Base-by-base conservation (phyloP, 2,329 filamentous ascomycete genomes). In the Aureobasidium sp. region DNA sequence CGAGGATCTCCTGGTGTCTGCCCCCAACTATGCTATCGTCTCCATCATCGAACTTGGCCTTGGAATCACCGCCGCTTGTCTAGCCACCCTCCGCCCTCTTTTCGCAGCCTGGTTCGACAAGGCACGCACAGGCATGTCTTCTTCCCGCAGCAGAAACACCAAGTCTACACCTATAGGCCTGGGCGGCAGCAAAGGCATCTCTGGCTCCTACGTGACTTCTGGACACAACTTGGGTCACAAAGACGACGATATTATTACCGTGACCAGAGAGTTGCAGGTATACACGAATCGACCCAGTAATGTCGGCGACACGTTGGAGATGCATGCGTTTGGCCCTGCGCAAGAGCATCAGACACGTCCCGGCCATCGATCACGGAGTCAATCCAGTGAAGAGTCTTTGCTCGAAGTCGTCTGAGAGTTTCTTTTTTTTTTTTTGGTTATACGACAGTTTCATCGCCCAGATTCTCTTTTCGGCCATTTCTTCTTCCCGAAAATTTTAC, bases 21-120 rank as follows among this genome's bases (percentile, higher is more conserved):
- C 67, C 5, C 64, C 67, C n/a, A 62, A 67, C 41, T 64, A 71
- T 22, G 68, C 66, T 31, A 69, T 72, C 22, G 68, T 68, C 65
- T 69, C 68, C 3, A 67, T 68, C 41, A 58, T 70, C 39, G 73
- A 75, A 62, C 68, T 68, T 37, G 72, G 72, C 17, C 63, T 74
- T 5, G 72, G 71, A 17, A 70, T 74, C 15, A 66, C 68, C 5
- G 73, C 73, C 25, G 68, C 71, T 2, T 71, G 68, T 3, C 63
- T 72, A 1, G 69, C 71, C 1, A 71, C 73, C 1, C 63, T 74
- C 7, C 68, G 72, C 17, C 71, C 73, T 5, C 64, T 75, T 2
- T 70, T 73, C 62, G 62, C 62, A 37, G 63, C 62, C 29, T 67
- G 66, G 37, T 62, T 67, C 31, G 56, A 63, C 37, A 63, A 59